Percentiles rank a stretch among this genome's conserved stretches.
Conservation (phyloP, 768 basidiomycete genomes). For the Suillus variegatus region DNA sequence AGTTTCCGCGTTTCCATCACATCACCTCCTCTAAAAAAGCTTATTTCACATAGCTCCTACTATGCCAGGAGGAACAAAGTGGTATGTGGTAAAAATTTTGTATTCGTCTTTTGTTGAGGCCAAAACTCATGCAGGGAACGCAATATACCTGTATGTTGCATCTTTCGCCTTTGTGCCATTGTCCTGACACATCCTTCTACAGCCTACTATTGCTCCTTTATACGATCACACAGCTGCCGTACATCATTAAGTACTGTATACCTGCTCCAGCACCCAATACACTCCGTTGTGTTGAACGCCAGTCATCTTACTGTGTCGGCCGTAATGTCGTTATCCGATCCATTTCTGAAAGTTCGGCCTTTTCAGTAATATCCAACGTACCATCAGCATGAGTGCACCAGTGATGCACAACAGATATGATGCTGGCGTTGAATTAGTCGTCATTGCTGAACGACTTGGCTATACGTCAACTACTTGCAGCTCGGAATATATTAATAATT, state of each 20-base stretch:
- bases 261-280: slow-evolving; percentile 3
- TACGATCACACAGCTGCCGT: slow-evolving; percentile 57
- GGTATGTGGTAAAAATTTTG: slow-evolving; percentile 51
- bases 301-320: neutral
- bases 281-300: neutral
- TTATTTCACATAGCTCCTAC: slow-evolving; percentile 55
- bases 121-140: slow-evolving; percentile 60
- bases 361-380: neutral
- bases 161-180: neutral
- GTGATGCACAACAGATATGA: neutral
- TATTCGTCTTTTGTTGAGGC: slow-evolving; percentile 4
- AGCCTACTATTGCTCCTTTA: slow-evolving; percentile 65
- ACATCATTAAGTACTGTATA: slow-evolving; percentile 25
- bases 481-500: neutral
- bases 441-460: neutral
- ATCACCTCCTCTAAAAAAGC: slow-evolving; percentile 7
- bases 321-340: neutral
- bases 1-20: slow-evolving; percentile 36
- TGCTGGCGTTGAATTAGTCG: neutral
- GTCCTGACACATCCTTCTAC: slow-evolving; percentile 11
- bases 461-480: too few species aligned
- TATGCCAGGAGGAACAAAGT: slow-evolving; percentile 94
- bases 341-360: neutral
- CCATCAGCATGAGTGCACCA: neutral
- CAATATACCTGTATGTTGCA: slow-evolving; percentile 67